Evolutionary conservation across 1,284 basidiomycete species (phyloP), one percentile per base, ranked within the genome.

Genomic region (Neolentinus lepideus): DNA sequence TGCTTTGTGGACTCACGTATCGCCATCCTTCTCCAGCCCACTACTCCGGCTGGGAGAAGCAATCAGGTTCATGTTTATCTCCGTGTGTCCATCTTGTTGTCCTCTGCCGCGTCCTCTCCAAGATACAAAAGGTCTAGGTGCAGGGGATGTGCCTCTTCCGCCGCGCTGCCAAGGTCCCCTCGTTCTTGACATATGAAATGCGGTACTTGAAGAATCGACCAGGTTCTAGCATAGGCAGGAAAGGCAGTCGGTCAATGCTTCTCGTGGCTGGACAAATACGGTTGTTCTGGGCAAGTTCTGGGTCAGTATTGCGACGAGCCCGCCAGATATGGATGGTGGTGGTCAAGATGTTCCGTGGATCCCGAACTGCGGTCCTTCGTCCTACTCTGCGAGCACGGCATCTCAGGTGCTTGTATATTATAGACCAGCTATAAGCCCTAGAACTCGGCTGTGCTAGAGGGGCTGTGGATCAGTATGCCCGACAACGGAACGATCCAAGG

Each of bases 41-140:
- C 86, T 83, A 62, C 85, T 87, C 47, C 86, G 75, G 61, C 86
- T 89, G 48, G 88, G 78, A 1, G 84, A 85, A 1, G 86, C 76
- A 51, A 89, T 76, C 48, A 78, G 71, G 55, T 84, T 79, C 81
- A 88, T 82, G 45, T 63, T 21, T 29, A 6, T 50, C 47, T 26
- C 38, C 6, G 38, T 21, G 6, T 4, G 16, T 43, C 38, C 38
- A 43, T 43, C 4, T 43, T 16, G 6, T 43, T 16, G 38, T 43
- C 16, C 38, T 3, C 4, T 43, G 12, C 38, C 19, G 12, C 38
- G 16, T 21, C 38, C 12, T 21, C 19, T 43, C 8, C 16, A 6
- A 43, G 38, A n/a, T n/a, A 9, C 9, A 9, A 9, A 9, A 35
- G 33, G 9, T 9, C 33, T 35, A 9, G 38, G 12, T 6, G 38